phyloP scores from a whole-genome alignment of 768 basidiomycete genomes.

The Russula emetica region DNA sequence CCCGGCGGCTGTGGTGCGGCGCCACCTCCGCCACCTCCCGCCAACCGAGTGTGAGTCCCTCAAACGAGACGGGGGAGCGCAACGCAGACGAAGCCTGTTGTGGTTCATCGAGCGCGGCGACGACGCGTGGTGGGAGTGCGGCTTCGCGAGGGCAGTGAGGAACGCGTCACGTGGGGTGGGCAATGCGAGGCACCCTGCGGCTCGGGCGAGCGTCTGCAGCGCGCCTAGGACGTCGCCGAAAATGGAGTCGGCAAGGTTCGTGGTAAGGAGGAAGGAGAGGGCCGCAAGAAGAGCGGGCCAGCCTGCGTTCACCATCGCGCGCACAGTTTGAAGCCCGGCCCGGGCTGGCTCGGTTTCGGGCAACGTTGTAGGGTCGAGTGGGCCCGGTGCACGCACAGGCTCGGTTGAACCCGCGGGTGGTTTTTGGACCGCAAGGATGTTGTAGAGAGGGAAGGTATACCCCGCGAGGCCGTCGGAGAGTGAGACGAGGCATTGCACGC shows the following conservation, averaged over 20 bases:
- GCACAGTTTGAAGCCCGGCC: slow-evolving; percentile 57
- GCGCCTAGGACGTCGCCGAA: slow-evolving; percentile 83
- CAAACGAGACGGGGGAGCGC: slow-evolving; percentile 53
- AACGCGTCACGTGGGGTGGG: slow-evolving; percentile 90
- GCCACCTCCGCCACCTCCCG: slow-evolving; percentile 10
- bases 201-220: slow-evolving; percentile 80
- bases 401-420: slow-evolving; percentile 60
- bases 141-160: slow-evolving; percentile 82
- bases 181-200: slow-evolving; percentile 84
- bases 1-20: slow-evolving; percentile 57
- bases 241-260: slow-evolving; percentile 87
- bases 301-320: slow-evolving; percentile 75
- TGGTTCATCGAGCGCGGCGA: slow-evolving; percentile 72
- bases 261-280: slow-evolving; percentile 82
- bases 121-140: slow-evolving; percentile 85
- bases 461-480: slow-evolving; percentile 82
- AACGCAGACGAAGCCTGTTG: slow-evolving; percentile 50
- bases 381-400: slow-evolving; percentile 64
- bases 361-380: slow-evolving; percentile 58
- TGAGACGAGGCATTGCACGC: slow-evolving; percentile 80
- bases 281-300: slow-evolving; percentile 95
- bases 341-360: slow-evolving; percentile 53
- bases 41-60: slow-evolving; percentile 58
- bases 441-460: slow-evolving; percentile 74
- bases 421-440: slow-evolving; percentile 57